These are phyloP conservation scores for Septoria petroselini DNA, from an alignment of 2,329 filamentous ascomycete genomes.

Conservation along the genomic window DNA sequence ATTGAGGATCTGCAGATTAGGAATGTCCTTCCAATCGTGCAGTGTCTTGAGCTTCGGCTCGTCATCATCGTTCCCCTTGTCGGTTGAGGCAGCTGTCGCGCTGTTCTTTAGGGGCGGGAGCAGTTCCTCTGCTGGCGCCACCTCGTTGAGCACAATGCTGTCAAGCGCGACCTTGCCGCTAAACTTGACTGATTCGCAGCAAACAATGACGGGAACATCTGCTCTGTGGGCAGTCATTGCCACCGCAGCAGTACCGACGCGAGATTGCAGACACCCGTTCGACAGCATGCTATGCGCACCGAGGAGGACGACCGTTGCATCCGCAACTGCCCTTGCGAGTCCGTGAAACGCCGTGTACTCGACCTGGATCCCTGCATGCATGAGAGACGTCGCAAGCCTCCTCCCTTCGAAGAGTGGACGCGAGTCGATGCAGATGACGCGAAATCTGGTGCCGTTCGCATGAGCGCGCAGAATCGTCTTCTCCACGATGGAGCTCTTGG, in stretches of 20 bases:
- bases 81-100: constrained; percentile 18
- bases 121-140: constrained; percentile 71
- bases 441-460: constrained; percentile 68
- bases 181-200: constrained; percentile 95
- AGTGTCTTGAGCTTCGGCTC: constrained; percentile 38
- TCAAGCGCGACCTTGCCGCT: constrained; percentile 85
- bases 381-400: constrained; percentile 68
- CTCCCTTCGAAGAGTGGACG: constrained; percentile 68
- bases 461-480: constrained; percentile 73
- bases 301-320: constrained; percentile 71
- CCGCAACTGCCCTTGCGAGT: constrained; percentile 68
- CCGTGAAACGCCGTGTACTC: constrained; percentile 79
- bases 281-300: constrained; percentile 94
- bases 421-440: constrained; percentile 79
- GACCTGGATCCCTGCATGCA: constrained; percentile 67
- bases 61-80: constrained; percentile 30
- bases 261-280: constrained; percentile 85
- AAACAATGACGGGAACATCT: constrained; percentile 77
- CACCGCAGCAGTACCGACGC: constrained; percentile 80
- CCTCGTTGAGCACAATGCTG: constrained; percentile 90
- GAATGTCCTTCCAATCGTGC: constrained; percentile 56
- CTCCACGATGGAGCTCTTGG: constrained; percentile 81
- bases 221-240: constrained; percentile 76
- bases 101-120: constrained; percentile 25
- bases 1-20: constrained; percentile 62